Conservation (phyloP, 495 filamentous ascomycete species). For the Letharia lupina region DNA sequence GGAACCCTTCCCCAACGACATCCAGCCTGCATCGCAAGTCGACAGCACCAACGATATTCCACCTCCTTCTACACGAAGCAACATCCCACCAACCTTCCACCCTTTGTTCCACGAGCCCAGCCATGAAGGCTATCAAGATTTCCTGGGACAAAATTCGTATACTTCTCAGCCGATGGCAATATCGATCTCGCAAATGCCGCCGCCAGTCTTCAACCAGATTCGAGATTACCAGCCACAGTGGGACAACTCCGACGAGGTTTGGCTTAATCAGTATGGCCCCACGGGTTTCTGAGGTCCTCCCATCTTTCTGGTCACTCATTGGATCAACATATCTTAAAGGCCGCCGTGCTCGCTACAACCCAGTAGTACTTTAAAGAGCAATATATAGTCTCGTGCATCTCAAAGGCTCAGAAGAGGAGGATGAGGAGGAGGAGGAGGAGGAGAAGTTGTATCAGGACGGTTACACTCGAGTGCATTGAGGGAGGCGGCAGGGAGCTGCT, state of each 20-base stretch:
- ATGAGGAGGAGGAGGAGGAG: background rate
- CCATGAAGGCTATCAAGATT: background rate
- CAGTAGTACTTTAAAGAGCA: background rate
- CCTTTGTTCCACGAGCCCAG: background rate
- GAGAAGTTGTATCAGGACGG: background rate
- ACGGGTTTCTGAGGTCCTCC: background rate
- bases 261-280: background rate
- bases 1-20: background rate
- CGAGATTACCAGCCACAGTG: background rate
- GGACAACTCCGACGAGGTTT: background rate
- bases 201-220: background rate
- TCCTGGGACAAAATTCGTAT: background rate
- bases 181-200: background rate
- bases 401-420: background rate
- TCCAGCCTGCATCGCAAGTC: background rate
- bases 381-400: background rate
- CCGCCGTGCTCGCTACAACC: background rate
- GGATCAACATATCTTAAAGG: too few relatives aligned
- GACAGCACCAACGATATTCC: background rate
- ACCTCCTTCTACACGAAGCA: background rate
- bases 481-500: background rate
- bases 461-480: background rate
- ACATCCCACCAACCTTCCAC: background rate
- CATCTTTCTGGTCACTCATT: background rate
- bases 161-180: background rate